Base-by-base conservation (phyloP, 768 basidiomycete species). In the Gyrodon lividus region DNA sequence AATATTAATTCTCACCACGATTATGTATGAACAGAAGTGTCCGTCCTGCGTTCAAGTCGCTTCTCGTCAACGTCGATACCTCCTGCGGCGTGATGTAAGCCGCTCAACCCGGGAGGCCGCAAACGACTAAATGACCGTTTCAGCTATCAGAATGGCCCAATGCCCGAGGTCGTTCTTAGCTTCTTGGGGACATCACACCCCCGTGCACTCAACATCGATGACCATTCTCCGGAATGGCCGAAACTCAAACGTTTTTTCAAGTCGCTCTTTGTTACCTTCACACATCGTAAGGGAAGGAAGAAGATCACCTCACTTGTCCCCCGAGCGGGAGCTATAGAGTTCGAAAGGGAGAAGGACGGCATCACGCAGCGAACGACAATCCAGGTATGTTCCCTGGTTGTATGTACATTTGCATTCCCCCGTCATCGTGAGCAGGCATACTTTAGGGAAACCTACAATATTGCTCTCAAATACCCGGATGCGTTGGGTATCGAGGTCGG, bases 11-110 rank as follows among this genome's bases (percentile, higher is more conserved):
- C 24, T 43, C 43, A 56, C 33, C n/a, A 13, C 31, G 16, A 31
- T 26, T 26, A 34, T 38, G 24, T 31, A 17, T 17, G 14, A 16
- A 17, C 35, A 80, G 78, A 54, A 78, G 75, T 40, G 76, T 81
- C 34, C 72, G 80, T 1, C 79, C 77, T 0, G 66, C 73, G 1
- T 50, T 68, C 0, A 70, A 67, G 1, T 51, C 67, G 8, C 72
- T 79, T 52, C 57, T 77, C 0, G 59, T 82, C 2, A 79, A 75
- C 13, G 63, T 82, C 1, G 80, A 82, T 46, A 77, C 72, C 0
- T 72, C 74, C 2, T 72, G 76, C 13, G 66, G 79, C 0, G 69
- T 73, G 0, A 61, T 82, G 78, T 80, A 69, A 55, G 69, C 17
- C 12, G 26, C 0, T 28, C 10, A 3, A 7, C 24, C 17, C 9